Evolutionary conservation across 1,284 basidiomycete genomes (phyloP).

Genomic region (Ganoderma lucidum): DNA sequence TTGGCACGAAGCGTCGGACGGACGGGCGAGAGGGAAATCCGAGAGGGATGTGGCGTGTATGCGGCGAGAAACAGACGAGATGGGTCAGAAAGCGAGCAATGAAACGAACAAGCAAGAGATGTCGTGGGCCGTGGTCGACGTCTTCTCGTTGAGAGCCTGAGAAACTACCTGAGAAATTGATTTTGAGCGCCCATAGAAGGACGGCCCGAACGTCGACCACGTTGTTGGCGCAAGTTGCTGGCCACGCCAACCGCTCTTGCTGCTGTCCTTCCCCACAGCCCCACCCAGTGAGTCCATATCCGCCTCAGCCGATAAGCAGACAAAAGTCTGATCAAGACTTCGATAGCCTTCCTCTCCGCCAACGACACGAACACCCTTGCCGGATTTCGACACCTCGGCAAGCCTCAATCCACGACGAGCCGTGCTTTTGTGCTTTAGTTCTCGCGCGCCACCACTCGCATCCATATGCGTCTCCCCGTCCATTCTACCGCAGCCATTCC

Average conservation of each 20-base stretch:
- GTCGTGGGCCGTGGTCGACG: too few relatives aligned
- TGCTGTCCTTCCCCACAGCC: constrained; percentile 15
- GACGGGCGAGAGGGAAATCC: too few relatives aligned
- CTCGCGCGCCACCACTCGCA: constrained; percentile 18
- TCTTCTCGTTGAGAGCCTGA: too few relatives aligned
- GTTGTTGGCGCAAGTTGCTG: constrained; percentile 22
- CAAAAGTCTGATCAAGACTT: constrained; percentile 11
- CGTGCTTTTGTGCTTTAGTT: constrained; percentile 10
- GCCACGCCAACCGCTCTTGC: constrained; percentile 2
- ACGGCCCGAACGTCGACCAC: constrained; percentile 9
- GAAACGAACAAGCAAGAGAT: too few relatives aligned
- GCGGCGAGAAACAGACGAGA: too few relatives aligned
- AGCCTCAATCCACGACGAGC: constrained; percentile 6
- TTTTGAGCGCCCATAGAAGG: constrained; percentile 14
- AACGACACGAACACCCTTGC: not conserved
- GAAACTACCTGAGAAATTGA: too few relatives aligned
- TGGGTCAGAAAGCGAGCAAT: too few relatives aligned
- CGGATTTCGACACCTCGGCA: constrained; percentile 15
- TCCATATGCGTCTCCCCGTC: constrained; percentile 18
- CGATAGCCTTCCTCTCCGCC: not conserved
- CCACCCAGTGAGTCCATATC: constrained; percentile 10
- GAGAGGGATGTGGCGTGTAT: too few relatives aligned
- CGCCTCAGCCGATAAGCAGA: constrained; percentile 19
- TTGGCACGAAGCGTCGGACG: too few relatives aligned
- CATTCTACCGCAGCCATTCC: constrained; percentile 5